Base-by-base conservation (phyloP, 2,329 filamentous ascomycete genomes). In the Tolypocladium cylindrosporum region DNA sequence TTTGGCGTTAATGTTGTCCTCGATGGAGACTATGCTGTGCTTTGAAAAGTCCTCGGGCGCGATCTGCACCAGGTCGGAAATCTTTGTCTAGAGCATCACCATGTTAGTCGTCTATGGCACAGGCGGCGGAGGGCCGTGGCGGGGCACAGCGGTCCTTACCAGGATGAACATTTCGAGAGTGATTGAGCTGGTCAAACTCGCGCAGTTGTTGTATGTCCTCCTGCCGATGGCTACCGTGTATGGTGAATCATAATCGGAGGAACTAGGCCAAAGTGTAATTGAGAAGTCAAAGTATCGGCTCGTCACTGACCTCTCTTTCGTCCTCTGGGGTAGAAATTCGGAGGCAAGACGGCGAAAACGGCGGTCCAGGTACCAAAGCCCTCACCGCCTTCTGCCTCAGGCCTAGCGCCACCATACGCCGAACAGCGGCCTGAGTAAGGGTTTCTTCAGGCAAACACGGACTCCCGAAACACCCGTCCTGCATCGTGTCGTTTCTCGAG, bases 1-100 rank as follows among this genome's bases (percentile, higher is more conserved):
- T 75, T 99, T 99, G 62, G 86, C 82, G 71, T 99, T 97, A 75
- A 99, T 94, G 67, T 94, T 94, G 76, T 99, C 92, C 74, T 97
- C 91, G 62, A 99, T 90, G 1, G 91, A 91, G 62, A 91, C 83
- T 39, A 85, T 82, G 68, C 90, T 95, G 60, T 85, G 80, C 73
- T 94, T 94, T 61, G 86, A 82, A 69, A 97, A 96, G 70, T 97
- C 90, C 67, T 90, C 84, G 1, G 94, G 94, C 39, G 84, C 82
- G 75, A 99, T 95, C 74, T 96, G 90, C 64, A 99, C 91, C 65
- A 99, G 81, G 77, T 99, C 94, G 65, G 91, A 88, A 66, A 99
- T 86, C 64, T 94, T 96, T 50, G 91, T 94, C 94, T 96, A 62
- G 39, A 39, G 24, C 16, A 19, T 16, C 16, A 10, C 39, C 48